Evolutionary conservation across 129 eudicot species (phyloP).

Genomic region (Chrysanthemum lavandulifolium): DNA sequence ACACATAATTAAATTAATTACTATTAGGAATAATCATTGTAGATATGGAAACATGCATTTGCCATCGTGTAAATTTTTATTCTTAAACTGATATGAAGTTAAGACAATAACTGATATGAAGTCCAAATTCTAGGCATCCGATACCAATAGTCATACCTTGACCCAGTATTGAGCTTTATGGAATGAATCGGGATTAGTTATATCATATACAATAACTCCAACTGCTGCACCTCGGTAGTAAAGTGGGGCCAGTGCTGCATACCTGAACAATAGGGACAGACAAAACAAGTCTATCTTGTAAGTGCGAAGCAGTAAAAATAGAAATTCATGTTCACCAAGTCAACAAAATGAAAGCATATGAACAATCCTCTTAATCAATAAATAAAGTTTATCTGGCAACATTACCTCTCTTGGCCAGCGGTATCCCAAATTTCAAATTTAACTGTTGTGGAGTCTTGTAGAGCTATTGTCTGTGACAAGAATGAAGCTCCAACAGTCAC

Average conservation of each 20-base stretch:
- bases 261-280: conserved; percentile 45
- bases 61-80: no score
- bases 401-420: conserved; percentile 98
- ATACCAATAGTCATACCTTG: conserved; percentile 46
- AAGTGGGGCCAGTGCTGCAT: conserved; percentile 96
- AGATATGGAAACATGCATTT: background rate
- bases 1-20: conserved; percentile 3
- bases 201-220: conserved; percentile 89
- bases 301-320: background rate
- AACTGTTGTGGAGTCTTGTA: conserved; percentile 94
- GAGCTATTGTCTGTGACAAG: conserved; percentile 90
- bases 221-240: conserved; percentile 98
- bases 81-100: no score
- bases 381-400: background rate
- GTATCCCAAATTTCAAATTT: conserved; percentile 99
- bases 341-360: conserved; percentile 1
- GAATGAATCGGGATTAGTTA: conserved; percentile 92
- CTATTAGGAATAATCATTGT: background rate
- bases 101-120: no score
- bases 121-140: background rate
- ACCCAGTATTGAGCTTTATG: conserved; percentile 97
- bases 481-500: conserved; percentile 99
- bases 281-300: background rate
- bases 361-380: background rate
- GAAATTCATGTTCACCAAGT: background rate